Evolutionary conservation across 495 filamentous ascomycete genomes (phyloP).

Genomic region (Letharia lupina): DNA sequence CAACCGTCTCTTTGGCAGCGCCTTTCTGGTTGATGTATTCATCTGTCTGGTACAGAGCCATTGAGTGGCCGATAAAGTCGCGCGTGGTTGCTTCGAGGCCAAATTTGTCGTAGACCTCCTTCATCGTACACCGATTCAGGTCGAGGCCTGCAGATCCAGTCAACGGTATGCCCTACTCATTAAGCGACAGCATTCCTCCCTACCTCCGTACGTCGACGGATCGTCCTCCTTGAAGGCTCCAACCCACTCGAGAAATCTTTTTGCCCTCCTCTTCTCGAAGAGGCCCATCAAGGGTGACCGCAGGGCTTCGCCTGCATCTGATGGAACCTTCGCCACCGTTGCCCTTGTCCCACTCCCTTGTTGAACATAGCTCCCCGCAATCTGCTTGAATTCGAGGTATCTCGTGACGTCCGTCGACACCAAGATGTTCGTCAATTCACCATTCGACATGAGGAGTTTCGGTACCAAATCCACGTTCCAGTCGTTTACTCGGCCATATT

Average conservation of each 20-base stretch:
- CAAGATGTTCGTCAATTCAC: conserved; percentile 95
- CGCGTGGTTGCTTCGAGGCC: conserved; percentile 83
- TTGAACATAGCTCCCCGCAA: conserved; percentile 95
- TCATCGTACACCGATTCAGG: conserved; percentile 74
- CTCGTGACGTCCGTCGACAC: conserved; percentile 94
- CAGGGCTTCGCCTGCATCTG: conserved; percentile 83
- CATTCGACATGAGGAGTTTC: conserved; percentile 97
- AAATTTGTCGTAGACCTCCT: conserved; percentile 96
- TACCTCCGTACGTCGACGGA: conserved; percentile 58
- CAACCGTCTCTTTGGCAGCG: conserved; percentile 73
- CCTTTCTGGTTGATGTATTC: conserved; percentile 69
- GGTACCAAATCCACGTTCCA: conserved; percentile 99
- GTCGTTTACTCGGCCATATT: conserved; percentile 92
- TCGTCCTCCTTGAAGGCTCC: conserved; percentile 82
- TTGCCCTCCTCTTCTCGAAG: conserved; percentile 94
- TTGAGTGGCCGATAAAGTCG: conserved; percentile 95
- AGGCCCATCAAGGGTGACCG: conserved; percentile 90
- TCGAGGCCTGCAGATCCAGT: conserved; percentile 56
- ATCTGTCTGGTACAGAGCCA: conserved; percentile 91
- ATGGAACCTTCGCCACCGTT: conserved; percentile 93
- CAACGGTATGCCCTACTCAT: conserved; percentile 11
- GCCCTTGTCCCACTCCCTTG: conserved; percentile 71
- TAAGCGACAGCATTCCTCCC: background rate
- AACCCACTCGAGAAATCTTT: conserved; percentile 96
- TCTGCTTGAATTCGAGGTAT: conserved; percentile 98